Percentiles rank a stretch among this genome's conserved stretches.
phyloP scores from a whole-genome alignment of 805 yeast species.

The Kazachstania viticola region DNA sequence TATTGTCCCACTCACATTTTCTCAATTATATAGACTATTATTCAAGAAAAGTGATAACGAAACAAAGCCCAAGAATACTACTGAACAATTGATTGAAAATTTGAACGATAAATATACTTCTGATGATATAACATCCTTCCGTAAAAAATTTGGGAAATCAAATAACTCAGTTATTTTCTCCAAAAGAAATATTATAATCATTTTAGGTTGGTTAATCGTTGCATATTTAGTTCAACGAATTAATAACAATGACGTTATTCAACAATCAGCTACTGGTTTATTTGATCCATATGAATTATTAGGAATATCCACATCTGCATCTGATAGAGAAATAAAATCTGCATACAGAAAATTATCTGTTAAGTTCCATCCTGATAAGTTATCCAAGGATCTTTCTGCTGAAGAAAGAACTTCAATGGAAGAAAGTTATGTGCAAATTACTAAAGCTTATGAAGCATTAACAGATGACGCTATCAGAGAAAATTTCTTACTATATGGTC shows the following conservation, averaged over 20 bases:
- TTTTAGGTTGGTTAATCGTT: slow-evolving; percentile 53
- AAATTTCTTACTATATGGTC: slow-evolving; percentile 80
- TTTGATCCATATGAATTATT: slow-evolving; percentile 91
- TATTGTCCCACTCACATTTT: slow-evolving; percentile 51
- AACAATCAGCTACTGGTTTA: slow-evolving; percentile 29
- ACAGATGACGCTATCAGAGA: slow-evolving; percentile 81
- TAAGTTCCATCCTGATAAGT: slow-evolving; percentile 88
- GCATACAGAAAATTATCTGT: slow-evolving; percentile 80
- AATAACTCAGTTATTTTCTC: slow-evolving; percentile 12
- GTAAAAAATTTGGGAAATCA: slow-evolving; percentile 10
- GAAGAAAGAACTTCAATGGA: slow-evolving; percentile 52
- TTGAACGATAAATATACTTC: slow-evolving; percentile 14
- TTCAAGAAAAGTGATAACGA: slow-evolving; percentile 9
- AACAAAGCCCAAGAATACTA: slow-evolving; percentile 1
- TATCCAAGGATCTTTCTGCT: slow-evolving; percentile 47
- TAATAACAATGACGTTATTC: slow-evolving; percentile 35
- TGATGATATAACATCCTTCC: slow-evolving; percentile 13
- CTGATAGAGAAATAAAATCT: slow-evolving; percentile 67
- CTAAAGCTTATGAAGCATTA: slow-evolving; percentile 87
- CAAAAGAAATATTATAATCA: slow-evolving; percentile 16
- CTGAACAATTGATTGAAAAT: slow-evolving; percentile 6
- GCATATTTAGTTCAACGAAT: slow-evolving; percentile 29
- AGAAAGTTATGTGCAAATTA: slow-evolving; percentile 65
- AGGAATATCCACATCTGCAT: slow-evolving; percentile 56
- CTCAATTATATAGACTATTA: slow-evolving; percentile 19